phyloP scores from a whole-genome alignment of 2,329 filamentous ascomycete species.

The Dryadomyces quercus-mongolicae region DNA sequence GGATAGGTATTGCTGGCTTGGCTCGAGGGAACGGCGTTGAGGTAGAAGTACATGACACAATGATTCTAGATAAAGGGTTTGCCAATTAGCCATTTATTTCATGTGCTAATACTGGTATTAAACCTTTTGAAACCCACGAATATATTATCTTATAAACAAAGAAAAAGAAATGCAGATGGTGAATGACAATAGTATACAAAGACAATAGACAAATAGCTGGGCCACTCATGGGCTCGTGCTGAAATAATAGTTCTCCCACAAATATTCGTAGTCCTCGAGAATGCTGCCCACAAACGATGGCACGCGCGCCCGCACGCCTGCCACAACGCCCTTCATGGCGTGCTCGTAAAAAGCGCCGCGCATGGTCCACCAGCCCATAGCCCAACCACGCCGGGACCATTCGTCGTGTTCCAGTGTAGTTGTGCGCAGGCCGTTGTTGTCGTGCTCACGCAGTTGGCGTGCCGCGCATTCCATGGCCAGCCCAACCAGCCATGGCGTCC shows the following conservation, averaged over 20 bases:
- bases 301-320: constrained; percentile 62
- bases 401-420: constrained; percentile 85
- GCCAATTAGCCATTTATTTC: not conserved
- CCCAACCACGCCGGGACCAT: constrained; percentile 77
- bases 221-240: constrained; percentile 33
- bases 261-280: constrained; percentile 89
- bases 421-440: constrained; percentile 53
- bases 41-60: not conserved
- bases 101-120: not conserved
- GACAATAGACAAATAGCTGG: not conserved
- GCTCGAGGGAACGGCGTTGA: not conserved
- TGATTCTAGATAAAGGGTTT: not conserved
- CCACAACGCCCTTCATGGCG: constrained; percentile 65
- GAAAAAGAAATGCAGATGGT: not conserved
- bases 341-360: constrained; percentile 95
- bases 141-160: not conserved
- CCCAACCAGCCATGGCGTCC: constrained; percentile 86
- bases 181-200: not conserved
- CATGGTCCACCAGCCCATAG: constrained; percentile 92
- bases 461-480: constrained; percentile 78
- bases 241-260: constrained; percentile 99
- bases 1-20: not conserved
- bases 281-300: constrained; percentile 74
- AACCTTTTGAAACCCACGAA: not conserved
- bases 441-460: constrained; percentile 62